These are phyloP conservation scores for Pseudisothecium myosuroides DNA, from an alignment of 225 moss, liverwort and hornwort genomes.

Conservation along the genomic window DNA sequence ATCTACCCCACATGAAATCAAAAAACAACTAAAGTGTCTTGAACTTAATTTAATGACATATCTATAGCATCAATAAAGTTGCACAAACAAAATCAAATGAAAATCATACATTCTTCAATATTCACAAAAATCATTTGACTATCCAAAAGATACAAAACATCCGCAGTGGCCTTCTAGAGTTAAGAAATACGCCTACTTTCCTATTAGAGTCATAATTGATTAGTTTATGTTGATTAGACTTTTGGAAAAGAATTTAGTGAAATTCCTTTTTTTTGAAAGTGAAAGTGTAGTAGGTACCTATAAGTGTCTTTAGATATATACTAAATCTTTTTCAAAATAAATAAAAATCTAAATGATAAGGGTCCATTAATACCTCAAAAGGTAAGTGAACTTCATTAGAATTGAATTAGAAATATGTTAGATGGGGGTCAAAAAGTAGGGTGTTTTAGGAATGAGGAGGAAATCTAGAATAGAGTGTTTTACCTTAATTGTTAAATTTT, in stretches of 20 bases:
- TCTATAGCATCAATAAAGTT: neutral
- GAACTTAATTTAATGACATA: neutral
- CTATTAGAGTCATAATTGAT: neutral
- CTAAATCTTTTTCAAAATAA: neutral
- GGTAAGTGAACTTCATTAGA: no score
- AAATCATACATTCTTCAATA: neutral
- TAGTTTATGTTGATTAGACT: no score
- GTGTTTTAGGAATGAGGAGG: fast-evolving
- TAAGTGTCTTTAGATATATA: no score
- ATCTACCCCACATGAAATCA: no score
- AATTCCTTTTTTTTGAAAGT: neutral
- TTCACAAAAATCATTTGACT: neutral
- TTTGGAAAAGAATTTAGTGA: no score
- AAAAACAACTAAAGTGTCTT: neutral
- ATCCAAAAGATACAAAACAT: neutral
- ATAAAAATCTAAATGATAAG: no score
- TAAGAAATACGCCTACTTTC: neutral
- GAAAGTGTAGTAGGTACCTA: fast-evolving
- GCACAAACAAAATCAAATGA: neutral
- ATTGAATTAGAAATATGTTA: neutral
- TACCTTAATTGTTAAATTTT: no score
- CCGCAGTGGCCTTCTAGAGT: fast-evolving
- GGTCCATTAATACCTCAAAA: neutral
- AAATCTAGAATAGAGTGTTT: fast-evolving
- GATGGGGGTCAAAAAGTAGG: neutral